Conservation (phyloP, 2,329 filamentous ascomycete species). For the Hirsutella minnesotensis region DNA sequence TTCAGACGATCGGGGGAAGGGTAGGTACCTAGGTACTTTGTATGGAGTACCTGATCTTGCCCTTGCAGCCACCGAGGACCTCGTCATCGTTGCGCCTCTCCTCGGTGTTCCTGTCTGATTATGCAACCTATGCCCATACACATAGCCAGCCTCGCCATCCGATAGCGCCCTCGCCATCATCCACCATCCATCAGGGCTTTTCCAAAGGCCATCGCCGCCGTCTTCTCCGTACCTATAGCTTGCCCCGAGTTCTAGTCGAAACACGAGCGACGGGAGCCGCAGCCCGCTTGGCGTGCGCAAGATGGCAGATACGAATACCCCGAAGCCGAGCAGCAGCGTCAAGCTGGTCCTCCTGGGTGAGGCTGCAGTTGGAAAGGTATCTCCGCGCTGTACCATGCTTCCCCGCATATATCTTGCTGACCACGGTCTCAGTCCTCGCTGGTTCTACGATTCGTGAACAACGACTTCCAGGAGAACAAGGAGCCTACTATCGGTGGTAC, state of each 20-base stretch:
- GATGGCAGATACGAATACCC: slow-evolving; percentile 43
- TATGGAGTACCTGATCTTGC: background rate
- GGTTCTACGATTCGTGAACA: slow-evolving; percentile 96
- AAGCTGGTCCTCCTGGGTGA: slow-evolving; percentile 97
- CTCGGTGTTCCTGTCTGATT: background rate
- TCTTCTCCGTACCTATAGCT: background rate
- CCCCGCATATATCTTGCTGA: background rate
- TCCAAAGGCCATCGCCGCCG: background rate
- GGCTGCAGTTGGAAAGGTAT: slow-evolving; percentile 95
- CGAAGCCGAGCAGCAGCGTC: slow-evolving; percentile 98
- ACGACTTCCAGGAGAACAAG: slow-evolving; percentile 99
- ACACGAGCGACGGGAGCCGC: background rate
- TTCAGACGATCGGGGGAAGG: background rate
- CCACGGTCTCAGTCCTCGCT: slow-evolving; percentile 70
- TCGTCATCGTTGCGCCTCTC: slow-evolving; percentile 17
- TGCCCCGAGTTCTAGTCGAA: background rate
- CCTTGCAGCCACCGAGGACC: slow-evolving; percentile 4
- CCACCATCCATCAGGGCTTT: background rate
- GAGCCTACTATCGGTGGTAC: slow-evolving; percentile 96
- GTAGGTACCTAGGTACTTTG: background rate
- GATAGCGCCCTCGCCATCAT: background rate
- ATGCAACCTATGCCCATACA: slow-evolving; percentile 4
- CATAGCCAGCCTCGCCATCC: slow-evolving; percentile 2
- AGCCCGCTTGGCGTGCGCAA: background rate
- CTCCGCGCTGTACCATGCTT: background rate